Evolutionary conservation across 345 rosid genomes (phyloP), one percentile per base, ranked within the genome.

Genomic region (Melastoma malabathricum): DNA sequence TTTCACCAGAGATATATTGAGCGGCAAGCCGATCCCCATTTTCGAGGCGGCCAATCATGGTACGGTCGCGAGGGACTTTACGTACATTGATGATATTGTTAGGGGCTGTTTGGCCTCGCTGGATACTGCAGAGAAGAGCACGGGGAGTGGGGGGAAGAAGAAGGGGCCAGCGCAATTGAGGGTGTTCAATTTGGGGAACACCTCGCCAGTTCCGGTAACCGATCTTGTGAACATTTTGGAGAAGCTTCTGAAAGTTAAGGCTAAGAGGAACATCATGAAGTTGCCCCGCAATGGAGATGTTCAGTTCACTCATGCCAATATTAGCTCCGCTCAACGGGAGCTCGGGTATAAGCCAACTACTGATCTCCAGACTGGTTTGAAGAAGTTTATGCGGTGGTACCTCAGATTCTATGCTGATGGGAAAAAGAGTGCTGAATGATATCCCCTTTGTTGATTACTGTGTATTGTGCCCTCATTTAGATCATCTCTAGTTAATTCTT

Each of bases 271-370:
- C 27, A 31, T 86, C 29, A 69, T 80, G 75, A 81, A 80, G 75
- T 65, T 90, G 84, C 97, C 97, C 0, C 68, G 88, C 54, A 89
- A 89, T 67, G 96, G 97, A 13, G 96, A 86, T 69, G 97, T 89
- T 66, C 94, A 67, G 17, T 86, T 69, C 55, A 90, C 96, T 43
- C 98, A 90, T 68, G 98, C 96, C 0, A 90, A 90, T 57, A 86
- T 86, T 55, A 90, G 98, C 63, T 75, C 39, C 47, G 96, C 98
- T 15, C 72, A 75, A 58, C 70, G 69, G 60, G 83, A 90, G 74
- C 76, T 90, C 20, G 81, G 92, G 39, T 90, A 90, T 68, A 83
- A 76, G 65, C 94, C 98, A 4, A 75, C 86, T 13, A 86, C 94
- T 4, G 86, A 90, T 83, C 68, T 90, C 59, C 94, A 83, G 51